These are phyloP conservation scores for Gossypium davidsonii DNA, from an alignment of 441 rosid genomes.

Conservation along the genomic window DNA sequence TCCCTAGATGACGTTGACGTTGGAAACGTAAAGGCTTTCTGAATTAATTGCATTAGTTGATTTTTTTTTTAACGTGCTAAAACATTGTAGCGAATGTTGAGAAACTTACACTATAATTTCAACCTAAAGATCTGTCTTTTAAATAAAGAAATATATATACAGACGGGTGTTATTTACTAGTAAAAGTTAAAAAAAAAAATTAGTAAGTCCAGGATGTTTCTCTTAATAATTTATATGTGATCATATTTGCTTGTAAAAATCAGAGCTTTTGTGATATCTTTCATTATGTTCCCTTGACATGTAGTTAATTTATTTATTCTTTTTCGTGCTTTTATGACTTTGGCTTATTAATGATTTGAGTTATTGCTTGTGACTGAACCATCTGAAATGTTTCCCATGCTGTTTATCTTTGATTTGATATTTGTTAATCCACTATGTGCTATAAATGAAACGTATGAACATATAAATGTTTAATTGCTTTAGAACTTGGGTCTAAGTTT, in stretches of 20 bases:
- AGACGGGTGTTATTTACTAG: neutral
- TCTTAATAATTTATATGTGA: neutral
- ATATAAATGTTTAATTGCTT: neutral
- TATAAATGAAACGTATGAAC: neutral
- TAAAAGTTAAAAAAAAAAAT: neutral
- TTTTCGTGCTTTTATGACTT: slow-evolving; percentile 2
- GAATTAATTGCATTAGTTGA: neutral
- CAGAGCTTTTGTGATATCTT: neutral
- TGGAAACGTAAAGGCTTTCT: neutral
- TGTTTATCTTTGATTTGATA: neutral
- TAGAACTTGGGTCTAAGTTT: neutral
- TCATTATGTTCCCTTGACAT: neutral
- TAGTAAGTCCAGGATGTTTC: neutral
- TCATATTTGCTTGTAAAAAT: neutral
- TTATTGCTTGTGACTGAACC: neutral
- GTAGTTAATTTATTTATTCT: neutral
- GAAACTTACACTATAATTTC: neutral
- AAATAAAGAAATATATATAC: neutral
- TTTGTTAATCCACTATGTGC: neutral
- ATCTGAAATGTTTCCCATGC: slow-evolving; percentile 11
- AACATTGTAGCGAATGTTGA: neutral
- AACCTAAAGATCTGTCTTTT: neutral
- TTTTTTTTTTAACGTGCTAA: neutral
- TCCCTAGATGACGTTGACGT: neutral
- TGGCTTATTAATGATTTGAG: neutral